Evolutionary conservation across 768 basidiomycete genomes (phyloP), one percentile per base, ranked within the genome.

Genomic region (Lentinula guzmanii): DNA sequence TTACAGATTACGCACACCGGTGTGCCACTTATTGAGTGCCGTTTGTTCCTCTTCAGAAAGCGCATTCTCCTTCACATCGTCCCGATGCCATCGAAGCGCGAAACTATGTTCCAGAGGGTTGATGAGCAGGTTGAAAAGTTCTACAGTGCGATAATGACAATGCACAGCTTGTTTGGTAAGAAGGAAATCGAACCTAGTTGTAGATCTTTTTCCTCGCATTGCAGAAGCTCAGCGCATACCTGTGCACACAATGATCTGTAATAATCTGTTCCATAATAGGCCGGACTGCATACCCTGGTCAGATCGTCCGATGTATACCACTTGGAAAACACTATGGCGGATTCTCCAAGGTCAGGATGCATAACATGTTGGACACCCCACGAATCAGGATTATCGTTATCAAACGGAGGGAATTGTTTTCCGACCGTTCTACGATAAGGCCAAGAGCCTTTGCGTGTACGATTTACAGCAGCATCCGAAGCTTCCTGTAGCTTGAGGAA

Each of bases 291-390:
- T 56, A 75, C 78, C 5, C 66, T 68, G 0, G 82, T 67, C 11
- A 92, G 69, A 13, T 67, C 71, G 1, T 78, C 74, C 5, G 82
- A 83, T 11, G 86, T 85, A 66, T 91, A 92, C 86, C 87, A 91
- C 61, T 74, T 73, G 33, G 80, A 80, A 61, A 91, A 91, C 4
- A 55, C 61, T 4, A 24, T n/a, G 16, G 67, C 76, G 0, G 80
- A 76, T 66, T 89, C 86, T 0, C 71, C 75, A 0, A 92, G 77
- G 35, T 79, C 84, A 1, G 89, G 90, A 66, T 91, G 90, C 91
- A 93, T 91, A 50, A 89, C 70, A 63, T 91, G 89, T 65, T 91
- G 90, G 1, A 91, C 84, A 1, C 90, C 91, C 90, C 90, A 91
- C 0, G 86, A 82, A 70, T 92, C 90, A 1, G 83, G 80, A 56